Conservation (phyloP, 2,329 filamentous ascomycete species). For the Stachybotrys elegans region DNA sequence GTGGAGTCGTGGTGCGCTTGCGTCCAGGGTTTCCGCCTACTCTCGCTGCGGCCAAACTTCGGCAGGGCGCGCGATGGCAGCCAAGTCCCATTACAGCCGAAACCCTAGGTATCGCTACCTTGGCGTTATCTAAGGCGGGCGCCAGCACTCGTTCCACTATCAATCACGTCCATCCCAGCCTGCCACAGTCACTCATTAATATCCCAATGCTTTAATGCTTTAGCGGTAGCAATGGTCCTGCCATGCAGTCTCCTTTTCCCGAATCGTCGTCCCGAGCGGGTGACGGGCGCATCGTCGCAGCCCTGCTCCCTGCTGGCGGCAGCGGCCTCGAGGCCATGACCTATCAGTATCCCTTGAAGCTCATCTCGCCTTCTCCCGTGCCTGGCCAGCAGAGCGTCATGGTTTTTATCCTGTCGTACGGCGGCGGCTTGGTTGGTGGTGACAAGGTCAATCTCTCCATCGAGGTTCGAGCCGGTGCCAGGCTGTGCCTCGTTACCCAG, state of each 20-base stretch:
- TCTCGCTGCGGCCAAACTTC: too few relatives aligned
- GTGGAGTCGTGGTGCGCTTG: too few relatives aligned
- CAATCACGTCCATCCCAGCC: too few relatives aligned
- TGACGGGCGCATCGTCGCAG: conserved; percentile 70
- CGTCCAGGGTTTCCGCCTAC: too few relatives aligned
- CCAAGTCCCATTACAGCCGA: too few relatives aligned
- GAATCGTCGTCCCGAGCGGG: conserved; percentile 69
- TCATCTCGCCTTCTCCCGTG: conserved; percentile 73
- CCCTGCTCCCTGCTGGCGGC: conserved; percentile 63
- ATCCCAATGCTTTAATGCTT: too few relatives aligned
- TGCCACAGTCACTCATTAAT: too few relatives aligned
- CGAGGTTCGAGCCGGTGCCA: conserved; percentile 57
- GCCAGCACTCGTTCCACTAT: too few relatives aligned
- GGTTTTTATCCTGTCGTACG: conserved; percentile 89
- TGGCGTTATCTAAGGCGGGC: too few relatives aligned
- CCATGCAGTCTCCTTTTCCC: conserved; percentile 68
- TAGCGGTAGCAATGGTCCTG: conserved; percentile 15
- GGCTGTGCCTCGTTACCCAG: conserved; percentile 63
- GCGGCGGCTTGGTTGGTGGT: conserved; percentile 85
- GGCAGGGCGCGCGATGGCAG: too few relatives aligned
- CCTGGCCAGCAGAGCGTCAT: conserved; percentile 63
- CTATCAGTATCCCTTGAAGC: conserved; percentile 92
- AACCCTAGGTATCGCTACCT: too few relatives aligned
- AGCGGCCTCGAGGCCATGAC: conserved; percentile 70
- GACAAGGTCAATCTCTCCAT: conserved; percentile 74